Evolutionary conservation across 2,329 filamentous ascomycete genomes (phyloP), one percentile per base, ranked within the genome.

Genomic region (Phialocephala sp.): DNA sequence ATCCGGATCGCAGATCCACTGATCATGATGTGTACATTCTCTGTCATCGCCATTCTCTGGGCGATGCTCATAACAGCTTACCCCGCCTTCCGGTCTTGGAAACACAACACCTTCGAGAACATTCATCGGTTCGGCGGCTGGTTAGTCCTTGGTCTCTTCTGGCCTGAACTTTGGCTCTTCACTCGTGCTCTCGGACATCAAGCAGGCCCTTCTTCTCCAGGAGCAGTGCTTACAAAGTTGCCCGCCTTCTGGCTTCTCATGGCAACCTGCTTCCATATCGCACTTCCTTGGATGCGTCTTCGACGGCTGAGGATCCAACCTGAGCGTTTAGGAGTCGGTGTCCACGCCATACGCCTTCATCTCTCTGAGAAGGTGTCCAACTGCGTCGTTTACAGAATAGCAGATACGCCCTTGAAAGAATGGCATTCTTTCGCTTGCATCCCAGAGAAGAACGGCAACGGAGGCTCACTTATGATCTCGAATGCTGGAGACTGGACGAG

Each of bases 381-480:
- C 39, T 77, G 77, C 58, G 78, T 81, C 52, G 79, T 81, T 64
- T 80, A 80, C 59, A 80, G 83, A 55, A 76, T 87, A 2, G 78
- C 83, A 6, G 80, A 82, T 62, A 78, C 79, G 45, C 84, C 84
- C 0, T 74, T 86, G 43, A 78, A 78, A 22, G 85, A 88, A 74
- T 86, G 84, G 80, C 85, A 88, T 75, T 79, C 82, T 4, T 88
- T 88, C 73, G 85, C 85, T 32, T 85, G 83, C 6, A 86, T 88
- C 65, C 83, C 85, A 0, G 79, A 82, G 63, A 73, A 77, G 11
- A 73, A 78, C 41, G 73, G 78, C 39, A 75, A 62, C 1, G 81
- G 80, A n/a, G 87, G 84, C 73, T 85, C 83, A 2, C 76, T 84
- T n/a, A 76, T 88, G 52, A 78, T 88, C 41, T 85, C 84, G 58